These are phyloP conservation scores for Trichosporon sp. DNA, from an alignment of 1,284 basidiomycete species.

Conservation along the genomic window DNA sequence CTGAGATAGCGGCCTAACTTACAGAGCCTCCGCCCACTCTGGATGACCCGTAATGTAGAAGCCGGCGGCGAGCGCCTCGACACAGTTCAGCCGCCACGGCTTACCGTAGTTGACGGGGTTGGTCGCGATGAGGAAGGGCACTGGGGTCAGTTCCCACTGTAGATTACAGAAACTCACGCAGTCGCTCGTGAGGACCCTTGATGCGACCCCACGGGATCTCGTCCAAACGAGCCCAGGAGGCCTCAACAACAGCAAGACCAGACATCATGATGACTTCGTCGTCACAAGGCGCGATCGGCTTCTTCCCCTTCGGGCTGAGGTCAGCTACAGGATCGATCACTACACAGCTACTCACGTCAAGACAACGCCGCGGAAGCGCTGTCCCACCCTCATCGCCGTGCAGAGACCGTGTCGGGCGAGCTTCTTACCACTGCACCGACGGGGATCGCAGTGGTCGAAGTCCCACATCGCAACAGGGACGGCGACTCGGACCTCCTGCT, in stretches of 20 bases:
- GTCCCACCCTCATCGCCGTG: constrained; percentile 78
- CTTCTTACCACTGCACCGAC: constrained; percentile 92
- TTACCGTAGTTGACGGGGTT: constrained; percentile 96
- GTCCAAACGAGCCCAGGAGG: constrained; percentile 92
- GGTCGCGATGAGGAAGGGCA: constrained; percentile 87
- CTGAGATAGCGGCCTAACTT: constrained; percentile 25
- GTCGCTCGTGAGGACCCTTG: constrained; percentile 84
- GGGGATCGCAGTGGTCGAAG: constrained; percentile 95
- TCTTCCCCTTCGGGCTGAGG: constrained; percentile 78
- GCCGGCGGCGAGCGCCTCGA: constrained; percentile 87
- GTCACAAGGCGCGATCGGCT: constrained; percentile 80
- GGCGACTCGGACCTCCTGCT: constrained; percentile 57
- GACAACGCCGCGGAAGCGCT: constrained; percentile 86
- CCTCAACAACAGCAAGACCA: constrained; percentile 94
- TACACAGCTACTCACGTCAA: constrained; percentile 69
- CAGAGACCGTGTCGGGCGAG: constrained; percentile 83
- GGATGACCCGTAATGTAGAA: constrained; percentile 89
- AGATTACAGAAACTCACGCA: constrained; percentile 64
- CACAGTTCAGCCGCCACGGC: constrained; percentile 87
- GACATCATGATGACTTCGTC: constrained; percentile 72
- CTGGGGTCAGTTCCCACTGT: constrained; percentile 56
- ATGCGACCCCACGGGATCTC: constrained; percentile 95
- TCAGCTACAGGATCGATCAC: neutral
- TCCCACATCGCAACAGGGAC: constrained; percentile 92
- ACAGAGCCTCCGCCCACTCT: constrained; percentile 71